phyloP scores from a whole-genome alignment of 768 basidiomycete genomes.

The Kwoniella sp. region DNA sequence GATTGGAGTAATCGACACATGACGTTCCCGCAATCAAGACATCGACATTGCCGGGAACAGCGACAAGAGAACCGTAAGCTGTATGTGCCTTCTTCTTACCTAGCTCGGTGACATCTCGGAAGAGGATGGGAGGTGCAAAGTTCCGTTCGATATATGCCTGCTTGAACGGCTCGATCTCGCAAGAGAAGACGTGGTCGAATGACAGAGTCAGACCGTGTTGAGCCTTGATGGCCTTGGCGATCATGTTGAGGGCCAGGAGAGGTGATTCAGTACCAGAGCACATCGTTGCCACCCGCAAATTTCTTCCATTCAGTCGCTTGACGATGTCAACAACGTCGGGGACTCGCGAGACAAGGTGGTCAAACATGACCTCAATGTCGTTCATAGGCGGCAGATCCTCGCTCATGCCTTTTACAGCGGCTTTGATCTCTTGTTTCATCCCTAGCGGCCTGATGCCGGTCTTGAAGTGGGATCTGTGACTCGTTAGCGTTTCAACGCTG shows the following conservation, averaged over 20 bases:
- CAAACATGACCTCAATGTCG: constrained; percentile 40
- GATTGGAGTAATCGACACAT: constrained; percentile 93
- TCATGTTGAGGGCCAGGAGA: constrained; percentile 78
- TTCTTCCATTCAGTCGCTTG: constrained; percentile 59
- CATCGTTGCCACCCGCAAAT: constrained; percentile 92
- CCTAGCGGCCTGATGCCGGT: constrained; percentile 33
- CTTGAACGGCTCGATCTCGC: constrained; percentile 95
- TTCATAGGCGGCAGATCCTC: constrained; percentile 39
- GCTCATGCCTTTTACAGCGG: constrained; percentile 29
- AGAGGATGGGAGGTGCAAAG: constrained; percentile 84
- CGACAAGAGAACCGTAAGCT: constrained; percentile 78
- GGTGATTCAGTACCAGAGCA: constrained; percentile 86
- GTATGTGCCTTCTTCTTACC: constrained; percentile 63
- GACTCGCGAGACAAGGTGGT: constrained; percentile 35
- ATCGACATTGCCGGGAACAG: constrained; percentile 86
- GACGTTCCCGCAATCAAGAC: constrained; percentile 86
- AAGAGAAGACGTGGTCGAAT: constrained; percentile 90
- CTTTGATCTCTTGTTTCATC: constrained; percentile 15
- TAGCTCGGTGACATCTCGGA: constrained; percentile 89
- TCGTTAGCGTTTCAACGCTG: too few relatives aligned
- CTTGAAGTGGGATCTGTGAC: constrained; percentile 15
- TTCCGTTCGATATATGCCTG: constrained; percentile 97
- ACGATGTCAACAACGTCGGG: constrained; percentile 43
- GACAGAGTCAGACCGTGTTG: constrained; percentile 64
- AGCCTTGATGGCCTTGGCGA: constrained; percentile 68